These are phyloP conservation scores for Globisporangium spiculum DNA, from an alignment of 352 stramenopile genomes.

Conservation along the genomic window DNA sequence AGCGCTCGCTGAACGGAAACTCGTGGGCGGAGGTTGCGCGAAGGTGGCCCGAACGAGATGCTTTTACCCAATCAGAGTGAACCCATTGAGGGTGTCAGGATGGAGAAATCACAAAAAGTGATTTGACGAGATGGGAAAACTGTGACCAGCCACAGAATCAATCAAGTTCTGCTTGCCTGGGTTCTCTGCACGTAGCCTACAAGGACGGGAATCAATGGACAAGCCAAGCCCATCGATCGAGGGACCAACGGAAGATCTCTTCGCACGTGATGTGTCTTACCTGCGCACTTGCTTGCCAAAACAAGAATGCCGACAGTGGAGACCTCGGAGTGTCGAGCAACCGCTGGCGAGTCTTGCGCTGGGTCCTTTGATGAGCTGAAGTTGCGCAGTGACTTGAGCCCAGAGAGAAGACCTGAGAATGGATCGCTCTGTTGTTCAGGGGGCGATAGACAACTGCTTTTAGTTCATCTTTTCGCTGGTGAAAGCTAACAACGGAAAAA, in stretches of 20 bases:
- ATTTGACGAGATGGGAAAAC: background rate
- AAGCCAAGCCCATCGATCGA: background rate
- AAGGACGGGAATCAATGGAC: background rate
- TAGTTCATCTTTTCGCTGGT: too few species aligned
- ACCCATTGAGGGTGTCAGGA: background rate
- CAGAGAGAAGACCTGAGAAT: too few species aligned
- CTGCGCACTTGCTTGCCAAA: background rate
- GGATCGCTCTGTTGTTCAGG: too few species aligned
- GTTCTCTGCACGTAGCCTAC: too few species aligned
- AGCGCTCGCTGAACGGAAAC: conserved; percentile 7
- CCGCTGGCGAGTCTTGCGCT: too few species aligned
- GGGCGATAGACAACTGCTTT: too few species aligned
- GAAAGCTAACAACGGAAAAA: too few species aligned
- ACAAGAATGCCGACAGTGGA: background rate
- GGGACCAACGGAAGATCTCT: background rate
- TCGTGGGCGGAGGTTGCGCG: conserved; percentile 1
- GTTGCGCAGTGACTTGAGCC: too few species aligned
- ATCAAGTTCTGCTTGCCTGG: too few species aligned
- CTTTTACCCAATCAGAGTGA: conserved; percentile 3
- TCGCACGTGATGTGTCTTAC: background rate
- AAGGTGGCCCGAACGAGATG: conserved; percentile 6
- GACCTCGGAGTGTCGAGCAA: background rate
- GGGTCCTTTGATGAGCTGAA: too few species aligned
- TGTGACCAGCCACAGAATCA: background rate
- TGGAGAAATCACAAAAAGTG: background rate